Percentiles rank a stretch among this genome's conserved stretches.
Conservation (phyloP, 139 green algal genomes). For the Chlorella vulgaris region DNA sequence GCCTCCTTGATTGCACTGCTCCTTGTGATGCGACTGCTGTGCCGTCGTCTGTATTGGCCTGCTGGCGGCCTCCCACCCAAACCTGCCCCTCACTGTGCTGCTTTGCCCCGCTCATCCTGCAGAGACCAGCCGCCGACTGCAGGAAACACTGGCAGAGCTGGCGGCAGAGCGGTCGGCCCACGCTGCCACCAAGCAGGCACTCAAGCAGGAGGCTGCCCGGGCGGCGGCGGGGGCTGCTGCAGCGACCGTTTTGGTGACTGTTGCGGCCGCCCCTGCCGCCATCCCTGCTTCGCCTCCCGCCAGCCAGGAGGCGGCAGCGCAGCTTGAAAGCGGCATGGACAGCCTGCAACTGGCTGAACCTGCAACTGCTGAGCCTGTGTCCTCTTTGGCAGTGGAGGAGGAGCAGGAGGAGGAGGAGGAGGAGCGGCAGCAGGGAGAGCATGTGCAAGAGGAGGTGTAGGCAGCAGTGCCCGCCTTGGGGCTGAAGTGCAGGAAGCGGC, state of each 20-base stretch:
- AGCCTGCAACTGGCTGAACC: slow-evolving; percentile 14
- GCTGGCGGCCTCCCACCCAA: too few species aligned
- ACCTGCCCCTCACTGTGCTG: too few species aligned
- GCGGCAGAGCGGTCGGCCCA: background rate
- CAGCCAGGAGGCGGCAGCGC: background rate
- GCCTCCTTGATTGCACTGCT: too few species aligned
- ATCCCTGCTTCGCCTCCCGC: background rate
- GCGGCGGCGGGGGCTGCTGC: background rate
- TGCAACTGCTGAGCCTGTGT: too few species aligned
- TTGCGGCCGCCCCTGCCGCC: background rate
- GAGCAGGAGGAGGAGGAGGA: background rate
- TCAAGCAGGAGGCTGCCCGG: background rate
- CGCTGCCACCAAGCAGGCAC: background rate
- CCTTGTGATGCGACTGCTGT: too few species aligned
- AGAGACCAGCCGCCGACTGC: slow-evolving; percentile 2
- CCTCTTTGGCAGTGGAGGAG: too few species aligned
- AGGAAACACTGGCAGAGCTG: background rate
- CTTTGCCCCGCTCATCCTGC: background rate
- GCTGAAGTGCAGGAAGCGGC: background rate
- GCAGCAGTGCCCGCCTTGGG: background rate
- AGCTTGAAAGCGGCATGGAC: background rate
- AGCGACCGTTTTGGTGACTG: background rate
- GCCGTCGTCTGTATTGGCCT: too few species aligned
- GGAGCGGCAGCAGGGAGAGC: background rate
- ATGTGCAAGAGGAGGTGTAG: background rate